Evolutionary conservation across 192 early-diverging fungal species (phyloP), one percentile per base, ranked within the genome.

Genomic region (Umbelopsis vinacea): DNA sequence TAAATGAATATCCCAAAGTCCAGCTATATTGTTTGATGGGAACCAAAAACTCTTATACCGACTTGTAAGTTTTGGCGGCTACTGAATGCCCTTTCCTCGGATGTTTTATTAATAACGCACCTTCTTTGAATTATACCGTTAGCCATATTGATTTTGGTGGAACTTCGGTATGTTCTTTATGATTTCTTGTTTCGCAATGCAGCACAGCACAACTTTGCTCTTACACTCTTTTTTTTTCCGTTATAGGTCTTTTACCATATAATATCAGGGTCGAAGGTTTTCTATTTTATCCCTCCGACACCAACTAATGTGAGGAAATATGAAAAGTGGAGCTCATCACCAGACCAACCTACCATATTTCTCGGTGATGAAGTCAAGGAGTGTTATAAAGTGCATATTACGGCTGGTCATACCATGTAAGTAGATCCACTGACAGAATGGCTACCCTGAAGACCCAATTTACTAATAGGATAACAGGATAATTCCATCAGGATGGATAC

Each of bases 401-500:
- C 79, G 24, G 86, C 94, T 17, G 93, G 94, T 7, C 93, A 96
- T 76, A 98, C 96, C 19, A 85, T 93, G 91, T 94, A 87, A 83
- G 84, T 67, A 12, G n/a, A 19, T 50, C 4, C 0, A 40, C 6
- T 1, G 23, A 66, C 33, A 14, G 53, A 12, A 14, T 45, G 40
- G 17, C 43, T 47, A 19, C 6, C 40, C 2, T 50, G 22, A 52
- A 11, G 52, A 6, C 6, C 38, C 7, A n/a, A n/a, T n/a, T 68
- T 47, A 1, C 29, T 35, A 8, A 43, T 12, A 43, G 8, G 0
- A 11, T 12, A 68, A 76, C 50, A 92, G 93, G 90, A 80, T 96
- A 50, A 96, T 98, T 60, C 96, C 96, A 21, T 90, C 94, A 8
- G 96, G 96, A 38, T 98, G 96, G 96, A 96, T 98, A 71, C 96